Evolutionary conservation across 805 yeast genomes (phyloP), one percentile per base, ranked within the genome.

Genomic region (Wickerhamomyces pijperi): DNA sequence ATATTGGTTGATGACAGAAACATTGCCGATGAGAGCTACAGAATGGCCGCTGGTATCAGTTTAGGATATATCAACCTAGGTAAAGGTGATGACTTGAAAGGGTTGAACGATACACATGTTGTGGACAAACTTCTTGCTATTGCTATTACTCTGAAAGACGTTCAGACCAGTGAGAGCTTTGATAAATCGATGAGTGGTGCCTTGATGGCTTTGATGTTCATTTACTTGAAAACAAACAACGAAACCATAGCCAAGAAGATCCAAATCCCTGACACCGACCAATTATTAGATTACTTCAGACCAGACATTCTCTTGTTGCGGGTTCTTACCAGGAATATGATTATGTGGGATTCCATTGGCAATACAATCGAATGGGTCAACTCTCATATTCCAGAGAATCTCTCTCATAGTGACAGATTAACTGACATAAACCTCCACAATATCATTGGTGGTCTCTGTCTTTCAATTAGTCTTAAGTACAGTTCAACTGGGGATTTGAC

Each of bases 31-130:
- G 96, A 88, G 56, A 82, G 88, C 2, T 90, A 88, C 50, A 63
- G 94, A 40, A 61, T 85, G 12, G 83, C 94, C 1, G 94, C 94
- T 1, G 98, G 98, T 0, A 72, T 90, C 33, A 76, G 95, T 0
- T 59, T 88, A 15, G 99, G 99, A 0, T 72, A 78, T 41, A 77
- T 87, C 14, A 87, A 88, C 50, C 56, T 87, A 23, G 95, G 94
- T 1, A 72, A 74, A 40, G 94, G 92, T 1, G 70, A 71, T 38
- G 74, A 71, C 42, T 57, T 80, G 36, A 62, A 70, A 36, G 78
- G 78, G 0, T 56, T 75, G 34, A 71, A 71, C 43, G 92, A 81
- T 51, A 67, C 80, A 0, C 77, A 70, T 47, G 70, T 82, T 5
- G 72, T 77, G 19, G 86, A 80, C 42, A 64, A 62, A 36, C 60